A percentile compares a stretch with the other conserved stretches of the same genome.
Conservation (phyloP, 2,329 filamentous ascomycete genomes). For the Aspergillus tanneri region DNA sequence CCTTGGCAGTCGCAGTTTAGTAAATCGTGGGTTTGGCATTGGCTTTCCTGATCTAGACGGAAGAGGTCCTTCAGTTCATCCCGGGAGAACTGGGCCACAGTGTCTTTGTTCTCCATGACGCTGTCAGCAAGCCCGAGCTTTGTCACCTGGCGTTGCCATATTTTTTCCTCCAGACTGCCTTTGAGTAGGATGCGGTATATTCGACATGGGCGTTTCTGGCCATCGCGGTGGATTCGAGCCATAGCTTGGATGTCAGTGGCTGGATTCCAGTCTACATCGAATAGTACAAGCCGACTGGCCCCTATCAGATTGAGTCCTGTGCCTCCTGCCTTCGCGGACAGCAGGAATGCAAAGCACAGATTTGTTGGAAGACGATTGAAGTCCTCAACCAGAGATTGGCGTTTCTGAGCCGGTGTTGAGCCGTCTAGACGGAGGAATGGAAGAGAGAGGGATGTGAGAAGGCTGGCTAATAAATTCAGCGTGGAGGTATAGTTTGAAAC, state of each 20-base stretch:
- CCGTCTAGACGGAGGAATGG: constrained; percentile 69
- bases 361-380: constrained; percentile 63
- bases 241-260: constrained; percentile 72
- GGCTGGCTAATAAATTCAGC: constrained; percentile 63
- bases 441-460: constrained; percentile 61
- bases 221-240: constrained; percentile 71
- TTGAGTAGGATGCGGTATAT: constrained; percentile 69
- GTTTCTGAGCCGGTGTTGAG: constrained; percentile 61
- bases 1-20: constrained; percentile 64
- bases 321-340: constrained; percentile 71
- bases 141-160: constrained; percentile 70
- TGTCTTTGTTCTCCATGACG: constrained; percentile 66
- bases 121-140: constrained; percentile 70
- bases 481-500: constrained; percentile 77
- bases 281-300: constrained; percentile 67
- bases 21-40: constrained; percentile 67
- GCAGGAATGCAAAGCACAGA: constrained; percentile 66
- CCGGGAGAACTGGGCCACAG: constrained; percentile 59
- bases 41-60: constrained; percentile 59
- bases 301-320: constrained; percentile 70
- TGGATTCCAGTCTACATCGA: constrained; percentile 75
- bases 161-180: constrained; percentile 71
- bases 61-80: constrained; percentile 69
- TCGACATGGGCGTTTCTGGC: constrained; percentile 65
- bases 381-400: constrained; percentile 66